Percentiles rank a stretch among this genome's conserved stretches.
Evolutionary conservation across 495 filamentous ascomycete genomes (phyloP).

Genomic region (Penicillium lagena): DNA sequence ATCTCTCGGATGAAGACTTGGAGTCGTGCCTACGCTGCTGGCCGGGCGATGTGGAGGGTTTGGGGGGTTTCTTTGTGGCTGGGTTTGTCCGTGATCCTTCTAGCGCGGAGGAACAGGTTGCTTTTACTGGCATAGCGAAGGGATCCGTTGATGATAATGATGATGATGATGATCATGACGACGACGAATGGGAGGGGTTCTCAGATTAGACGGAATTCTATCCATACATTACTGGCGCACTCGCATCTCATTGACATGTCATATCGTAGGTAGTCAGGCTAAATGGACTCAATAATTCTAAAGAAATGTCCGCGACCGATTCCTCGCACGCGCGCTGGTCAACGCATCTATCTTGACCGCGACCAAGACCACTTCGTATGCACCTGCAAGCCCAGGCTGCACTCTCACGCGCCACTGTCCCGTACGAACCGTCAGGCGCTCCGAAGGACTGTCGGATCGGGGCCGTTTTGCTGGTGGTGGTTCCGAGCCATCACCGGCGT

Average conservation of each 20-base stretch:
- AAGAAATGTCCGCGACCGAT: constrained; percentile 63
- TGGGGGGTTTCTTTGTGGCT: constrained; percentile 68
- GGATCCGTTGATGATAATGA: constrained; percentile 5
- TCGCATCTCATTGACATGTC: too few relatives aligned
- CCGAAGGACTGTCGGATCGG: constrained; percentile 21
- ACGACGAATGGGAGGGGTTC: constrained; percentile 42
- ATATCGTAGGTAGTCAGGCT: too few relatives aligned
- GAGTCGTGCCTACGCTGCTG: constrained; percentile 78
- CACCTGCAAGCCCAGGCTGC: constrained; percentile 37
- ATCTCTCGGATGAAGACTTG: constrained; percentile 45
- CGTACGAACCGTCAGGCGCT: constrained; percentile 54
- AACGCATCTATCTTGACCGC: constrained; percentile 79
- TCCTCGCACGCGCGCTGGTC: constrained; percentile 61
- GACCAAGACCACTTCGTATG: constrained; percentile 53
- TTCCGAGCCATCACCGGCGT: constrained; percentile 1
- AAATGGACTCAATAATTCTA: not conserved
- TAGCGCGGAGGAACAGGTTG: not conserved
- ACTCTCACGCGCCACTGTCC: constrained; percentile 81
- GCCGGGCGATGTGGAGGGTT: constrained; percentile 71
- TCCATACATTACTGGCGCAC: too few relatives aligned
- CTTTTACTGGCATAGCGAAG: too few relatives aligned
- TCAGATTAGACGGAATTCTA: constrained; percentile 27
- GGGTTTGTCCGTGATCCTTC: constrained; percentile 51
- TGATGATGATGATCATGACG: constrained; percentile 16
- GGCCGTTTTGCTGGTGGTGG: constrained; percentile 43